Conservation (phyloP, 75 land plant species). For the Cupressus sempervirens region DNA sequence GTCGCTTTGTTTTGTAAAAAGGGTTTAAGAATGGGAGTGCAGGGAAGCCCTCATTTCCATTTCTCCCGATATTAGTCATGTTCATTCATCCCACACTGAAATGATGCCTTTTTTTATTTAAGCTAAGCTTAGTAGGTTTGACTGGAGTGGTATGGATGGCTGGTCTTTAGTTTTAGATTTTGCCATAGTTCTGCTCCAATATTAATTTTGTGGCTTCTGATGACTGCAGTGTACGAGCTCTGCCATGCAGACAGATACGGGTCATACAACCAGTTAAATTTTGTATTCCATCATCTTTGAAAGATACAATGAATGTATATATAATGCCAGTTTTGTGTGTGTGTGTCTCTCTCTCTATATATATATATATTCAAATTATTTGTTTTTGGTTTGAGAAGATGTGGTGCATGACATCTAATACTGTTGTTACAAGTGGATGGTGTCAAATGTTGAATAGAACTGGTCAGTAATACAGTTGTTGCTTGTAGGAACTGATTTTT, state of each 20-base stretch:
- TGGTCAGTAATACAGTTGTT: background rate
- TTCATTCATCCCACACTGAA: background rate
- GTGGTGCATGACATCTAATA: background rate
- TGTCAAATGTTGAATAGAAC: background rate
- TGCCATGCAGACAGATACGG: constrained; percentile 11
- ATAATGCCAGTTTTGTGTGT: background rate
- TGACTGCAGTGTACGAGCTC: constrained; percentile 2
- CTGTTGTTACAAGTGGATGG: background rate
- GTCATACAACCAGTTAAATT: constrained; percentile 7
- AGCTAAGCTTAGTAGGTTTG: background rate
- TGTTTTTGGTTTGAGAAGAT: background rate
- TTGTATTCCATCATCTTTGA: background rate
- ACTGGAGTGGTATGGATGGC: constrained; percentile 2
- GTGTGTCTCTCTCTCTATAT: too few relatives aligned
- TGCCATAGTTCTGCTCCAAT: constrained; percentile 9
- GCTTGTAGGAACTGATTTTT: too few relatives aligned
- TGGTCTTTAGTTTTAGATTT: background rate
- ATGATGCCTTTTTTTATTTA: background rate
- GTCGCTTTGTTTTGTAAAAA: background rate
- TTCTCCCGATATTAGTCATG: background rate
- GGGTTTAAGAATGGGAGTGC: background rate
- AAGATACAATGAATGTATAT: background rate
- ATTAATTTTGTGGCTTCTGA: background rate
- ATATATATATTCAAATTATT: background rate
- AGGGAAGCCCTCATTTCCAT: background rate